Evolutionary conservation across 345 rosid species (phyloP).

Genomic region (Linum trigynum): DNA sequence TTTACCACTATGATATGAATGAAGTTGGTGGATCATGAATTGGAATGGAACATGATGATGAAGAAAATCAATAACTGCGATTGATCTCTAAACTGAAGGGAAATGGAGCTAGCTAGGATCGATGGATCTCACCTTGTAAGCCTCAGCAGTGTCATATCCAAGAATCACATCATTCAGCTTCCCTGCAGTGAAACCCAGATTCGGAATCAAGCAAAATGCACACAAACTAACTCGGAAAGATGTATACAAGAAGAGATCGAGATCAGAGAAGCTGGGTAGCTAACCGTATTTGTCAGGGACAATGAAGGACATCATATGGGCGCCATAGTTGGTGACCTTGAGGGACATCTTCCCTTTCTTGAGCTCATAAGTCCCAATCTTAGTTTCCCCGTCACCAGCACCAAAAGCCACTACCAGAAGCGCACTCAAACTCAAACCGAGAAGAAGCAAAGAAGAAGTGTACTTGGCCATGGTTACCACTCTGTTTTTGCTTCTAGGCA

Average conservation of each 20-base stretch:
- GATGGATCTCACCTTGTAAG: neutral
- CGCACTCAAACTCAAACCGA: neutral
- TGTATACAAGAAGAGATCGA: neutral
- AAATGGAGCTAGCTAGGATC: neutral
- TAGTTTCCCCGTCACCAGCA: neutral
- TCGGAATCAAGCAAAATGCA: too few species aligned
- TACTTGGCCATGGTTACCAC: neutral
- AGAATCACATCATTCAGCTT: constrained; percentile 5
- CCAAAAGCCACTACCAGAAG: neutral
- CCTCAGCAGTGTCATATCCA: constrained; percentile 3
- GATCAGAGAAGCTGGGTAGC: constrained; percentile 1
- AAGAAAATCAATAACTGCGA: neutral
- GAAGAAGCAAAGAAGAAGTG: neutral
- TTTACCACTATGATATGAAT: too few species aligned
- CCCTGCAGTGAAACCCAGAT: neutral
- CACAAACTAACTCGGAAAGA: neutral
- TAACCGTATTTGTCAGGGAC: constrained; percentile 83
- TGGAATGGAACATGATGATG: neutral
- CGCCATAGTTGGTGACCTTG: constrained; percentile 81
- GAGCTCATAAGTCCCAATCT: constrained; percentile 54
- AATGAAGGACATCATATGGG: constrained; percentile 53
- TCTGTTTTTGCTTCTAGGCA: too few species aligned
- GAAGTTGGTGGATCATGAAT: neutral
- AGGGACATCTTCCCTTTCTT: constrained; percentile 56
- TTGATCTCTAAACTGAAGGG: neutral